Base-by-base conservation (phyloP, 352 stramenopile species). In the Globisporangium rhizosaccharum region DNA sequence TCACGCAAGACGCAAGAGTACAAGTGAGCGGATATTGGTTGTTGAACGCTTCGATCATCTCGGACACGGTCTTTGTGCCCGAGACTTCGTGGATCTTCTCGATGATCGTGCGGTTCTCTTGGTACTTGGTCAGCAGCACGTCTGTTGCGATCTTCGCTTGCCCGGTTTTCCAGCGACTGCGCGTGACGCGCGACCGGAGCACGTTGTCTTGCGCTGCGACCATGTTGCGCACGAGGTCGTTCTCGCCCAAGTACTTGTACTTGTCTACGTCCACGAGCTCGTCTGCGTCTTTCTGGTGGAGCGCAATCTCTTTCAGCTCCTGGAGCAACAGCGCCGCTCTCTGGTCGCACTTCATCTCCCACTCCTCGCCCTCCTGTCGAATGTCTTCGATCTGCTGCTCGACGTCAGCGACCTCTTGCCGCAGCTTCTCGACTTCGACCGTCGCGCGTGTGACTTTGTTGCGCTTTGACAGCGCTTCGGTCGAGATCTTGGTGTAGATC, bases 41-140 rank as follows among this genome's bases (percentile, higher is more conserved):
- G 66, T 92, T 90, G 66, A 93, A 93, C 1, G 78, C 80, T 14
- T 93, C 79, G 62, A 93, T 93, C 72, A 93, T 82, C 54, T 90
- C 84, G 1, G 80, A 86, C 6, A 91, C 79, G 2, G 81, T 91
- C 61, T 75, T 85, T 1, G 75, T 93, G 14, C 84, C 84, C 0
- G 82, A 87, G 18, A 90, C 78, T 56, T 90, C 79, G 53, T 92
- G 79, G 48, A 93, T 92, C 50, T 87, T 88, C 60, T 93, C 79
- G 49, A 93, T 89, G 46, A 82, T 83, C 25, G 72, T 85, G 28
- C 82, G 79, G 41, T 92, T 93, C 48, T 92, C 81, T 50, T 91
- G 79, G 56, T 90, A 90, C 53, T 87, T 89, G 15, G 78, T 88
- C 23, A 93, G 59, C 61, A 85, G 65, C 9, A 68, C 58, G 28